Percentiles rank a stretch among this genome's conserved stretches.
These are phyloP conservation scores for Dictyostelium brefeldianum DNA, from an alignment of 78 protist genomes.

Conservation along the genomic window DNA sequence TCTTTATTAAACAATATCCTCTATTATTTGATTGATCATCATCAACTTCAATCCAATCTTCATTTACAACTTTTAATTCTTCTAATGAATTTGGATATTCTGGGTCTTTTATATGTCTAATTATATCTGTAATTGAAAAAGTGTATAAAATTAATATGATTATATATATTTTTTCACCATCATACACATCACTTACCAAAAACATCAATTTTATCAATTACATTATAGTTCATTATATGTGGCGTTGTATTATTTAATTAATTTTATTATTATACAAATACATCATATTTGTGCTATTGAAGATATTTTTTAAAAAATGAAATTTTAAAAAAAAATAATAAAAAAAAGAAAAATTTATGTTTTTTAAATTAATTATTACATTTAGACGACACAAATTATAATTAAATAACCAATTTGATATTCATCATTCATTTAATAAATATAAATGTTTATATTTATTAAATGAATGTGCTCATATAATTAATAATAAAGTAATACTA, in stretches of 20 bases:
- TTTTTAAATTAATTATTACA: too few relatives aligned
- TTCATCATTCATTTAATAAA: too few relatives aligned
- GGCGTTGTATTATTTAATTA: neutral
- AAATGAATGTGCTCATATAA: too few relatives aligned
- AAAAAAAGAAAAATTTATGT: too few relatives aligned
- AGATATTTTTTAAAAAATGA: too few relatives aligned
- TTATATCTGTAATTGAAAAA: slow-evolving; percentile 3
- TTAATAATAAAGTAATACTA: too few relatives aligned
- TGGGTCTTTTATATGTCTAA: slow-evolving; percentile 61
- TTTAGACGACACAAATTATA: too few relatives aligned
- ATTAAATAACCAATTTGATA: too few relatives aligned
- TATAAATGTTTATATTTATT: too few relatives aligned
- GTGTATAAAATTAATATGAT: neutral
- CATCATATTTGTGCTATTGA: too few relatives aligned
- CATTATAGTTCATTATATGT: slow-evolving; percentile 10
- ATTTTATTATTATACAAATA: neutral
- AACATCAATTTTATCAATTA: slow-evolving; percentile 22
- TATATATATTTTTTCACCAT: neutral
- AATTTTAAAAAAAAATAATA: too few relatives aligned
- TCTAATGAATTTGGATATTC: slow-evolving; percentile 80
- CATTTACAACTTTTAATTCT: slow-evolving; percentile 75
- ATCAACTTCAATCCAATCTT: slow-evolving; percentile 45
- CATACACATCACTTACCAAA: neutral
- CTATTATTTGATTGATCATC: neutral
- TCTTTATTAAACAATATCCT: slow-evolving; percentile 24